Base-by-base conservation (phyloP, 1,284 basidiomycete species). In the Cryptococcus wingfieldii region DNA sequence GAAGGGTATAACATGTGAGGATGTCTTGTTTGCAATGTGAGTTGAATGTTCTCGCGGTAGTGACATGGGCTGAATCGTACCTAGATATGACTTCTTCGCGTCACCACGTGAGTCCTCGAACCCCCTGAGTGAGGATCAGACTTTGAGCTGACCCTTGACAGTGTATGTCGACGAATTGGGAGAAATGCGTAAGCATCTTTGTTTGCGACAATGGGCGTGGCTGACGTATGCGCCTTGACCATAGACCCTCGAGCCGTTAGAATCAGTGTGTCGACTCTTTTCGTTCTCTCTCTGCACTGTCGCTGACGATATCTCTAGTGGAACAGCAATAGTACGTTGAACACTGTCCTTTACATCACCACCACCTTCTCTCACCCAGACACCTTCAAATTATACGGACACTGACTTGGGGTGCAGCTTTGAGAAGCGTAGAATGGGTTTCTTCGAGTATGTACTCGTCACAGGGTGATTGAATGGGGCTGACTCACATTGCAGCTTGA, bases 21-120 rank as follows among this genome's bases (percentile, higher is more conserved):
- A 75, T 52, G 71, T 74, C 18, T 48, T 75, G 31, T 75, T 74
- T 54, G 71, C 73, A 1, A 72, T 75, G 67, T 71, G 41, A 58
- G 69, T 59, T 19, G 5, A 18, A 42, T 5, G 34, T 27, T 16
- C 2, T 48, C 13, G 5, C 44, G 10, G 37, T 44, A n/a, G 27
- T 41, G 31, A 34, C 39, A 27, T 10, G 18, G 28, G 25, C 42
- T 46, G 28, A 54, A 9, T 13, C 16, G 13, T 34, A 25, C 8
- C 2, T 47, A 71, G 69, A 50, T 75, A 73, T 42, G 73, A 75
- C 51, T 75, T 75, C 57, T 73, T 72, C 50, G 72, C 73, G 12
- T 71, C 70, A 14, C 72, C 72, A 45, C 61, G 67, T 70, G 54
- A 59, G 69, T 44, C 43, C 6, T 23, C 45, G 28, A 23, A 23